Percentiles rank a stretch among this genome's conserved stretches.
These are phyloP conservation scores for Murraya paniculata DNA, from an alignment of 345 rosid species.

Conservation along the genomic window DNA sequence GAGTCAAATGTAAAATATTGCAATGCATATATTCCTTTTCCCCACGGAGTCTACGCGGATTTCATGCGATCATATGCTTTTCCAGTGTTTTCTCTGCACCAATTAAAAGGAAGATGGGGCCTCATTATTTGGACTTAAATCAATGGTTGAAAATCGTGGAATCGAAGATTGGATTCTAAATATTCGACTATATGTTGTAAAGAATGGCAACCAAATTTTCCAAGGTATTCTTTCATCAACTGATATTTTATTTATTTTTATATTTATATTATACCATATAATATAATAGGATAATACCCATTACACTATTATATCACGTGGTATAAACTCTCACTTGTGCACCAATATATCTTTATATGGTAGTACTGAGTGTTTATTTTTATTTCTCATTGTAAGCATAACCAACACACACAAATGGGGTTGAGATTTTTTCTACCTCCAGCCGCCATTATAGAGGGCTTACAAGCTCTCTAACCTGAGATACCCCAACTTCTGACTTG, in stretches of 20 bases:
- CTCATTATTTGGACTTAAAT: background rate
- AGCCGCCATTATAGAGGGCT: too few relatives aligned
- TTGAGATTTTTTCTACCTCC: too few relatives aligned
- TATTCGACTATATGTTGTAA: background rate
- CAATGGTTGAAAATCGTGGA: background rate
- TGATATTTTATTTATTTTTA: background rate
- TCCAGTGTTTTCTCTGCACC: background rate
- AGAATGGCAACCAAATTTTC: background rate
- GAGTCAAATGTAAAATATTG: background rate
- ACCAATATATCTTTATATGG: too few relatives aligned
- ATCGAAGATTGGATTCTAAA: slow-evolving; percentile 1
- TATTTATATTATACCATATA: accelerated
- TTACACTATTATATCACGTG: too few relatives aligned
- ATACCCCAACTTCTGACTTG: too few relatives aligned
- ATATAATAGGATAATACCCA: too few relatives aligned
- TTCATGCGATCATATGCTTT: background rate
- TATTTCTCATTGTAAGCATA: too few relatives aligned
- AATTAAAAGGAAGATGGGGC: background rate
- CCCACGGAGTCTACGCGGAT: background rate
- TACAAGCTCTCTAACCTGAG: too few relatives aligned
- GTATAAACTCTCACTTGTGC: too few relatives aligned
- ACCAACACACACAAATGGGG: too few relatives aligned
- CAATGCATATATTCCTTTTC: background rate
- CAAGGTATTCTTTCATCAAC: background rate
- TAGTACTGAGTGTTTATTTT: too few relatives aligned